Evolutionary conservation across 768 basidiomycete genomes (phyloP).

Genomic region (Rhizopogon vesiculosus): DNA sequence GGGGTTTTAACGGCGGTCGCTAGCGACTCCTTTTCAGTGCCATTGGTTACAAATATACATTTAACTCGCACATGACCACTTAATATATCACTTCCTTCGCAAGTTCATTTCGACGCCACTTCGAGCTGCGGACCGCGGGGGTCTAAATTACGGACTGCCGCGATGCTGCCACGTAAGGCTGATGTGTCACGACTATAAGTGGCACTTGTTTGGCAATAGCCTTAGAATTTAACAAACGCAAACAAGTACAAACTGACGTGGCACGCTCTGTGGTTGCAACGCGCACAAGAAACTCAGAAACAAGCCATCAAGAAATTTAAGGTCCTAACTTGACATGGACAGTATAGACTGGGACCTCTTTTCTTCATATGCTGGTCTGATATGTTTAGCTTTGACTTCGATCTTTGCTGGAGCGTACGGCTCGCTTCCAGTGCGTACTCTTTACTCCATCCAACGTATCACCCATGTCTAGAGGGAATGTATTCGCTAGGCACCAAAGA

Average conservation of each 20-base stretch:
- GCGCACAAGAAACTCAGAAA: not conserved
- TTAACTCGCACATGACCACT: too few relatives aligned
- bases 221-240: constrained; percentile 12
- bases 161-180: too few relatives aligned
- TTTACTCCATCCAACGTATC: not conserved
- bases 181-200: not conserved
- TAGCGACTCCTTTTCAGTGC: too few relatives aligned
- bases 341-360: constrained; percentile 52
- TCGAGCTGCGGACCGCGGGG: too few relatives aligned
- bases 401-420: constrained; percentile 69
- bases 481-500: not conserved
- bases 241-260: constrained; percentile 9
- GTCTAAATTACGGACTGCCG: too few relatives aligned
- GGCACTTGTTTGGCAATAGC: constrained; percentile 13
- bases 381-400: constrained; percentile 58
- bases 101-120: too few relatives aligned
- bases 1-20: not conserved
- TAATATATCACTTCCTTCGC: too few relatives aligned
- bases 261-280: not conserved
- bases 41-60: too few relatives aligned
- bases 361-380: constrained; percentile 64
- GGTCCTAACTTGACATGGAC: constrained; percentile 8
- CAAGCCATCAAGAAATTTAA: not conserved
- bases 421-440: constrained; percentile 55
- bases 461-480: not conserved